phyloP scores from a whole-genome alignment of 805 yeast genomes.

The Zygosaccharomyces siamensis region DNA sequence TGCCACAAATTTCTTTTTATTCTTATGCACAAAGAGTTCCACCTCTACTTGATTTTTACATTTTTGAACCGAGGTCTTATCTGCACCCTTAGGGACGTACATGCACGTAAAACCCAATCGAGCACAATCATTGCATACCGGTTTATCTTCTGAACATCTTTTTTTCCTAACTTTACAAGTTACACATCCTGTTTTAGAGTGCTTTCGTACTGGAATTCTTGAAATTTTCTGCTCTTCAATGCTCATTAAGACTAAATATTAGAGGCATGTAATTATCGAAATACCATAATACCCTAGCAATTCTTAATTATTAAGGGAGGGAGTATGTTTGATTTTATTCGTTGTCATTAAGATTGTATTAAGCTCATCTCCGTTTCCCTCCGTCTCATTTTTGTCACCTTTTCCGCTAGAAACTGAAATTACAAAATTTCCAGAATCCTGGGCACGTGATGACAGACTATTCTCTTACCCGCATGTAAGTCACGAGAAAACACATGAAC shows the following conservation, averaged over 20 bases:
- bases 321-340: not conserved
- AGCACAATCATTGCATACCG: constrained; percentile 62
- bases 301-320: not conserved
- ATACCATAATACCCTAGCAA: not conserved
- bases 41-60: constrained; percentile 22
- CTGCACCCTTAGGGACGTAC: constrained; percentile 53
- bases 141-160: constrained; percentile 69
- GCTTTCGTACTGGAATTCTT: constrained; percentile 12
- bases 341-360: not conserved
- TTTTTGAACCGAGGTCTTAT: constrained; percentile 25
- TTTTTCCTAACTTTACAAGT: constrained; percentile 68
- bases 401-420: not conserved
- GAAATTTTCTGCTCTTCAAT: not conserved
- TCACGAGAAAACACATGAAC: not conserved
- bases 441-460: too few relatives aligned
- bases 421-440: not conserved
- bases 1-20: constrained; percentile 17
- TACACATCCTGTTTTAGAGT: constrained; percentile 56
- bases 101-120: constrained; percentile 61
- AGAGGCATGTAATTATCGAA: not conserved
- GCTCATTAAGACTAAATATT: not conserved
- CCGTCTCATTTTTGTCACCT: not conserved
- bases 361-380: not conserved
- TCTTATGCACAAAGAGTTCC: constrained; percentile 22
- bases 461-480: not conserved